Percentiles rank a stretch among this genome's conserved stretches.
Evolutionary conservation across 495 filamentous ascomycete species (phyloP).

Genomic region (Zalerion maritima): DNA sequence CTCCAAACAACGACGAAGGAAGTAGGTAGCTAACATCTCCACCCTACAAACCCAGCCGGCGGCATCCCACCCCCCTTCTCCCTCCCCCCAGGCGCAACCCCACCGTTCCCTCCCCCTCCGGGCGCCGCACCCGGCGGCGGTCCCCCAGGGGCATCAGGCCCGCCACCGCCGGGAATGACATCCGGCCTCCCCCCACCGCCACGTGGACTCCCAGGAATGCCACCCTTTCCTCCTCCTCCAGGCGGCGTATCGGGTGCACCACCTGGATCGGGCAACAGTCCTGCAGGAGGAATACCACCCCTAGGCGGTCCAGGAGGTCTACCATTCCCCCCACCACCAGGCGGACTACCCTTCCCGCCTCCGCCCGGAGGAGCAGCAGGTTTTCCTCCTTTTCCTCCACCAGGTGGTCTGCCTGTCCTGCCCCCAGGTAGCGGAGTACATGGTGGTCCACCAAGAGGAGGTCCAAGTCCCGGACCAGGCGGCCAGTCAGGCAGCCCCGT

Average conservation of each 20-base stretch:
- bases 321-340: constrained; percentile 25
- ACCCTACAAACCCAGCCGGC: constrained; percentile 14
- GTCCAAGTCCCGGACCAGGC: constrained; percentile 2
- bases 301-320: constrained; percentile 18
- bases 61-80: constrained; percentile 10
- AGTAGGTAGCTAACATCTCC: constrained; percentile 8
- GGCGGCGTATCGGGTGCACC: constrained; percentile 20
- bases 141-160: constrained; percentile 12
- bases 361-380: constrained; percentile 28
- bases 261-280: constrained; percentile 22
- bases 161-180: constrained; percentile 8
- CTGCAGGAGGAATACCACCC: constrained; percentile 29
- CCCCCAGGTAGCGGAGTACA: constrained; percentile 18
- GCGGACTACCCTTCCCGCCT: constrained; percentile 48
- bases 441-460: constrained; percentile 12
- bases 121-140: constrained; percentile 16
- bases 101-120: constrained; percentile 23
- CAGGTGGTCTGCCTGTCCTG: constrained; percentile 17
- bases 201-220: constrained; percentile 39
- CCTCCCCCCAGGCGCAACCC: constrained; percentile 17
- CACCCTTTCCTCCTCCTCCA: constrained; percentile 49
- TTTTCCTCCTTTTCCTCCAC: constrained; percentile 22
- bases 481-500: constrained; percentile 14
- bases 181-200: constrained; percentile 26
- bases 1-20: constrained; percentile 5